Evolutionary conservation across 768 basidiomycete species (phyloP).

Genomic region (Gyrodon lividus): DNA sequence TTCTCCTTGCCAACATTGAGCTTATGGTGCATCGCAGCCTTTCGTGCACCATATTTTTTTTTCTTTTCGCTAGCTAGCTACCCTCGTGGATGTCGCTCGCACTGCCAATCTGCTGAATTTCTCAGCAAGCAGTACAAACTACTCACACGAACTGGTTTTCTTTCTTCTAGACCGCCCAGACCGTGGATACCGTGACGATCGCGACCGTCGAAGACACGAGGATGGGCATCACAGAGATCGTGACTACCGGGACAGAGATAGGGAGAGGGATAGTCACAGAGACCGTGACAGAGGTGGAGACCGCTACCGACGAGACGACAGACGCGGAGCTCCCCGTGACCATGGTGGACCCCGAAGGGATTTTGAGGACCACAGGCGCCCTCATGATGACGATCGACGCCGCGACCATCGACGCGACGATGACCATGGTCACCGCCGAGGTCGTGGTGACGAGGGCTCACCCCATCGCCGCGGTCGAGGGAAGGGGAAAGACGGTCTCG

Average conservation of each 20-base stretch:
- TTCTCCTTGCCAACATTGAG: constrained; percentile 51
- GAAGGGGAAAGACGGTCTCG: constrained; percentile 46
- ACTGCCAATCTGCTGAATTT: constrained; percentile 41
- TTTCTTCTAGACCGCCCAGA: constrained; percentile 40
- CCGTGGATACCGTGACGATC: constrained; percentile 64
- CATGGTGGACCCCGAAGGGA: constrained; percentile 47
- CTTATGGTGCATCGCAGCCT: constrained; percentile 59
- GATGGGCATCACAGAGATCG: constrained; percentile 52
- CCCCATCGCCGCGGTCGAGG: constrained; percentile 43
- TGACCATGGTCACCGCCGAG: constrained; percentile 29
- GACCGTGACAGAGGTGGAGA: constrained; percentile 36
- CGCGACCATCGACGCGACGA: constrained; percentile 47
- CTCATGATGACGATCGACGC: constrained; percentile 52
- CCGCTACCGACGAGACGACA: constrained; percentile 45
- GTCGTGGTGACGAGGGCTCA: constrained; percentile 42
- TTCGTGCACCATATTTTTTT: constrained; percentile 46
- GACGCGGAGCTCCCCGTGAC: constrained; percentile 47
- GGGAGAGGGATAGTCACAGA: constrained; percentile 36
- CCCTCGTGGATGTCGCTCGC: constrained; percentile 40
- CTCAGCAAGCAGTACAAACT: constrained; percentile 42
- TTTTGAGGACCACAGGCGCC: constrained; percentile 44
- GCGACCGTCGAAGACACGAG: constrained; percentile 65
- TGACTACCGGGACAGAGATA: constrained; percentile 48
- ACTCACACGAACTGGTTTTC: constrained; percentile 52
- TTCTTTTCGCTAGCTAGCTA: constrained; percentile 59